Evolutionary conservation across 164 flowering plant genomes (phyloP).

Genomic region (Stephania cephalantha): DNA sequence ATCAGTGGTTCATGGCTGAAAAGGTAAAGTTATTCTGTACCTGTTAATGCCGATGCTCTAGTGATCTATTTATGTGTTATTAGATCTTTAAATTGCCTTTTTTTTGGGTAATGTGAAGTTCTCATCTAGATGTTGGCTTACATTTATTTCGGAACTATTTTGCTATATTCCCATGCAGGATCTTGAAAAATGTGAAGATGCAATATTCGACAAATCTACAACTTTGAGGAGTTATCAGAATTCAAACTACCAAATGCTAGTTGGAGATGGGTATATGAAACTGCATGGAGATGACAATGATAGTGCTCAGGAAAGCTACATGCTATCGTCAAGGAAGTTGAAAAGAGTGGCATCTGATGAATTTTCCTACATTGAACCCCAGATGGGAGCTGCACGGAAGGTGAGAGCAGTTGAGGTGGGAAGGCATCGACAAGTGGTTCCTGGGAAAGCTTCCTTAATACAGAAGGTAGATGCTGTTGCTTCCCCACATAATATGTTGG

Average conservation of each 20-base stretch:
- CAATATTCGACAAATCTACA: slow-evolving; percentile 11
- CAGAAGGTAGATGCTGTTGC: slow-evolving; percentile 57
- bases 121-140: neutral
- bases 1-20: slow-evolving; percentile 43
- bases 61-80: too few relatives aligned
- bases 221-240: slow-evolving; percentile 16
- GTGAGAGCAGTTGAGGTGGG: slow-evolving; percentile 32
- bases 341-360: slow-evolving; percentile 32
- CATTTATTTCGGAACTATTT: neutral
- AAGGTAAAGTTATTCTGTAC: slow-evolving; percentile 32
- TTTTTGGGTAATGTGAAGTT: neutral
- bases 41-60: neutral
- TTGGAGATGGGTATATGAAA: slow-evolving; percentile 14
- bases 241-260: slow-evolving; percentile 12
- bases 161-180: slow-evolving; percentile 28
- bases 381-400: slow-evolving; percentile 24
- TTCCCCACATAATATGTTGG: slow-evolving; percentile 39
- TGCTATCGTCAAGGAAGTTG: slow-evolving; percentile 24
- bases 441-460: slow-evolving; percentile 21
- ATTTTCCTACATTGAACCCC: slow-evolving; percentile 24
- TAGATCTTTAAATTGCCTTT: neutral
- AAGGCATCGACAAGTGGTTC: slow-evolving; percentile 16
- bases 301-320: slow-evolving; percentile 20
- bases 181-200: slow-evolving; percentile 28
- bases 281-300: slow-evolving; percentile 7